Evolutionary conservation across 495 filamentous ascomycete genomes (phyloP).

Genomic region (Aspergillus haitiensis): DNA sequence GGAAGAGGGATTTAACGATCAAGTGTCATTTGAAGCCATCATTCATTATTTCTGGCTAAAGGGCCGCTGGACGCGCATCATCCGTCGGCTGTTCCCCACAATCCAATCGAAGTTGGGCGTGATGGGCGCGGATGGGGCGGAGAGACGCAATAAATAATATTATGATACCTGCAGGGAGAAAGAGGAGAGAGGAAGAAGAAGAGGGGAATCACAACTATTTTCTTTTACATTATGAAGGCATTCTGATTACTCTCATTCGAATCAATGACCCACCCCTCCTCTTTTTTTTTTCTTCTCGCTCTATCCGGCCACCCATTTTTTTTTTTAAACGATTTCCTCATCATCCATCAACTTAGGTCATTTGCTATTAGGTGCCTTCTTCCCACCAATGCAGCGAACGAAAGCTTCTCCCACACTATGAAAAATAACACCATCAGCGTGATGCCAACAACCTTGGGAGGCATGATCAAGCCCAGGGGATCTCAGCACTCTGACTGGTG

Average conservation of each 20-base stretch:
- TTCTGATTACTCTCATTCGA: no score
- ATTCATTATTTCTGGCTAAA: constrained; percentile 18
- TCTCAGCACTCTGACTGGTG: constrained; percentile 4
- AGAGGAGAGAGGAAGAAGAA: background rate
- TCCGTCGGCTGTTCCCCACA: constrained; percentile 21
- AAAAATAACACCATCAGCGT: constrained; percentile 1
- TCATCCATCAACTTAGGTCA: background rate
- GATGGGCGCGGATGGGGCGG: constrained; percentile 17
- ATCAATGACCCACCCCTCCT: no score
- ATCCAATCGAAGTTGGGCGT: constrained; percentile 12
- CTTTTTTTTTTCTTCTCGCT: background rate
- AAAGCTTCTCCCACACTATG: constrained; percentile 6
- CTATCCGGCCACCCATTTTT: background rate
- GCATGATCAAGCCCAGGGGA: constrained; percentile 8
- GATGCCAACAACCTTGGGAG: constrained; percentile 4
- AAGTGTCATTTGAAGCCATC: no score
- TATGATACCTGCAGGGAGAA: background rate
- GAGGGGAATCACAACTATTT: no score
- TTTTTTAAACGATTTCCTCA: background rate
- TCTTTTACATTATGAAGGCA: no score
- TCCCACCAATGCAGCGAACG: background rate
- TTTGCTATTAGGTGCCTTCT: background rate
- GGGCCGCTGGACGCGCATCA: constrained; percentile 25
- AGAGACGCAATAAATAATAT: constrained; percentile 13
- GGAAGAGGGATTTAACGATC: no score